Base-by-base conservation (phyloP, 2,329 filamentous ascomycete species). In the Epichloe baconii region DNA sequence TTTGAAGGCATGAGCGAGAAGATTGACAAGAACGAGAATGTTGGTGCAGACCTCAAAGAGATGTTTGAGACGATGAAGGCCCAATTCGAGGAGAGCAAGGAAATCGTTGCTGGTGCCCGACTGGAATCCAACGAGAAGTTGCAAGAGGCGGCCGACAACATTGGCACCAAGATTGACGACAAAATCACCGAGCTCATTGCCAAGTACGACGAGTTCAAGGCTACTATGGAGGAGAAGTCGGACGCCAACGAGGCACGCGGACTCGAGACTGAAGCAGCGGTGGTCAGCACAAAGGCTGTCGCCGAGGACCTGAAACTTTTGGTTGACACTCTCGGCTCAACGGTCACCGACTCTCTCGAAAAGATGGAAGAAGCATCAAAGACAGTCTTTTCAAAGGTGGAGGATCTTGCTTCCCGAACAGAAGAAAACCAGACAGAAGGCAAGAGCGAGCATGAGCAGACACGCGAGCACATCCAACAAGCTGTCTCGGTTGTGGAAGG, bases 171-270 rank as follows among this genome's bases (percentile, higher is more conserved):
- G 63, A 69, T 84, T 44, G 80, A 82, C 37, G 79, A 82, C 59
- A 80, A 79, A 59, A 76, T 96, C 58, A 78, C 79, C 53, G 86
- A 89, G 56, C 74, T 98, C 23, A 80, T 95, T 64, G 74, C 77
- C 58, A 96, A 94, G 65, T 94, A 95, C 61, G 90, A 96, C 51
- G 88, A 93, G 54, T 83, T 90, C 55, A 86, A 94, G 61, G 71
- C 77, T 19, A 73, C 80, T 7, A 77, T 88, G 34, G 86, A 94
- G 44, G 83, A 86, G 46, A 86, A 86, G 59, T 78, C 82, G 47
- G 82, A 83, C 56, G 77, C 83, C 36, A 80, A 82, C 50, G 88
- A 91, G 58, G 83, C 86, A 56, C 83, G 86, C 52, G 82, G 87
- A 35, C 70, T 78, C 36, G 79, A 85, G 56, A 82, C 89, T 55